Evolutionary conservation across 75 land plant species (phyloP).

Genomic region (Pinus albicaulis): DNA sequence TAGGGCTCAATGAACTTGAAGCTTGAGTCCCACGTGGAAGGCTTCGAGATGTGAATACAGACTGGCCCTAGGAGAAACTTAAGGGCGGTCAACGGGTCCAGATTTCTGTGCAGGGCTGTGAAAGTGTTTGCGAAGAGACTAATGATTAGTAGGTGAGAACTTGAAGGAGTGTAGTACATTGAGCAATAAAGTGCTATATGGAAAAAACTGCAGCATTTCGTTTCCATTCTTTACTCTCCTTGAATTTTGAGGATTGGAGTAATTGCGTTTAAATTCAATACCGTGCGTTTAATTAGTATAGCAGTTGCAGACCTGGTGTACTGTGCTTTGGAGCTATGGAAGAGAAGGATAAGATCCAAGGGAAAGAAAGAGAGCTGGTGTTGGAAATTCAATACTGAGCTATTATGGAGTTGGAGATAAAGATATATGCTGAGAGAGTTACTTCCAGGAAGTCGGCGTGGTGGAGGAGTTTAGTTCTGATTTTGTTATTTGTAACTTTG

Average conservation of each 20-base stretch:
- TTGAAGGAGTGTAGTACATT: background rate
- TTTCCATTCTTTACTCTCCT: background rate
- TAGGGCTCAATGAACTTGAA: background rate
- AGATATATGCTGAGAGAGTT: background rate
- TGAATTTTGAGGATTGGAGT: constrained; percentile 6
- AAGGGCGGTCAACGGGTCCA: background rate
- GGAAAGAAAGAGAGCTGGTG: background rate
- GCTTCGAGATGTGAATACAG: background rate
- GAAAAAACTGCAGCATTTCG: background rate
- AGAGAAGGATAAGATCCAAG: background rate
- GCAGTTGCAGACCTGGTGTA: background rate
- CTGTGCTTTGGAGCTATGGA: constrained; percentile 1
- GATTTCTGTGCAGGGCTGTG: too few relatives aligned
- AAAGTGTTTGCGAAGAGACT: background rate
- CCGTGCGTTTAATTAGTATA: background rate
- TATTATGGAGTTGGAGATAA: constrained; percentile 2
- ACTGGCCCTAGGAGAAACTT: too few relatives aligned
- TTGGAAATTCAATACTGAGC: background rate
- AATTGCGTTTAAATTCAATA: constrained; percentile 2
- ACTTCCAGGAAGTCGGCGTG: background rate
- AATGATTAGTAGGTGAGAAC: too few relatives aligned
- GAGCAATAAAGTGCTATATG: constrained; percentile 5
- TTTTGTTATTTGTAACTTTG: background rate
- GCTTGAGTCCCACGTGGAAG: background rate
- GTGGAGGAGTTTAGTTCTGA: background rate